These are phyloP conservation scores for Ceratocystis papillata DNA, from an alignment of 2,329 filamentous ascomycete species.

Conservation along the genomic window DNA sequence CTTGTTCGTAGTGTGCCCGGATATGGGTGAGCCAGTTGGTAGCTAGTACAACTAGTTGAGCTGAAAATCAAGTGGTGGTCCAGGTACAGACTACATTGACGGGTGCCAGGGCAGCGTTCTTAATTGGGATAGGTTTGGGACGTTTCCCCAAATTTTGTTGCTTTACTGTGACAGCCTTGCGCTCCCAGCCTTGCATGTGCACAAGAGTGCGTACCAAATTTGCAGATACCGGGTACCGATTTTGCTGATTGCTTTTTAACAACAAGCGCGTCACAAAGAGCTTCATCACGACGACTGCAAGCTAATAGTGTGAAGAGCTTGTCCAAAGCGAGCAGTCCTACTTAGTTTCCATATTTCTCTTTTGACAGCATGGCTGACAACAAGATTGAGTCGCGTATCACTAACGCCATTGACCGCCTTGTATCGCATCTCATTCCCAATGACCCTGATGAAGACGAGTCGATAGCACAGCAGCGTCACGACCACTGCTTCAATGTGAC, in stretches of 20 bases:
- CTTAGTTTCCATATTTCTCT: conserved; percentile 28
- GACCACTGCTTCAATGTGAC: conserved; percentile 48
- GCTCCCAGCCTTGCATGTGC: conserved; percentile 15
- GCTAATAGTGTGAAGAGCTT: not conserved
- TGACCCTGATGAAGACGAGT: conserved; percentile 55
- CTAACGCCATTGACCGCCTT: conserved; percentile 67
- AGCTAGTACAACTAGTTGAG: not conserved
- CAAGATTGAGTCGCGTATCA: conserved; percentile 51
- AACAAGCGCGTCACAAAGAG: not conserved
- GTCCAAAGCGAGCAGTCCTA: not conserved
- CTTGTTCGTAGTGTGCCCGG: not conserved
- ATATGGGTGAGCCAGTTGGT: not conserved
- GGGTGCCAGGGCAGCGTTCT: not conserved
- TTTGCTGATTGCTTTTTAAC: not conserved
- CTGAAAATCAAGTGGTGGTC: not conserved
- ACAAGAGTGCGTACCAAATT: not conserved
- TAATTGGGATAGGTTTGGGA: not conserved
- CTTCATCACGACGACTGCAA: not conserved
- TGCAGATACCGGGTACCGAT: not conserved
- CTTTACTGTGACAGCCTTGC: conserved; percentile 15
- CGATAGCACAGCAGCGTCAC: conserved; percentile 56
- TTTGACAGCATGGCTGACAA: conserved; percentile 38
- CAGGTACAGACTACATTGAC: not conserved
- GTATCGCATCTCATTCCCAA: conserved; percentile 62
- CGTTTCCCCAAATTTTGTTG: not conserved